Evolutionary conservation across 495 filamentous ascomycete genomes (phyloP).

Genomic region (Annulohypoxylon moriforme): DNA sequence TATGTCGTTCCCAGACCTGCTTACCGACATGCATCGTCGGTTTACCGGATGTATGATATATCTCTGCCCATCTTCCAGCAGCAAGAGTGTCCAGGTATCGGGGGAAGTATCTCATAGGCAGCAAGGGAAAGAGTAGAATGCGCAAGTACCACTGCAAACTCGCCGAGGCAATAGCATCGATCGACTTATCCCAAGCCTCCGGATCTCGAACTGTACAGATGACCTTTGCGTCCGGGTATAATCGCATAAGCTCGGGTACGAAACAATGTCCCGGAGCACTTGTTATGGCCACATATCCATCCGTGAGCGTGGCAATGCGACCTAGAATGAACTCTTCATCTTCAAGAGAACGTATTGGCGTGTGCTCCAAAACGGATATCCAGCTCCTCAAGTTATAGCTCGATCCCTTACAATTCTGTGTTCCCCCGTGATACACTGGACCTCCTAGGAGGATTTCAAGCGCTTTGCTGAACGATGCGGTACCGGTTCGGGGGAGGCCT

Average conservation of each 20-base stretch:
- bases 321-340: slow-evolving; percentile 37
- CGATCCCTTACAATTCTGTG: slow-evolving; percentile 42
- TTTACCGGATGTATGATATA: slow-evolving; percentile 30
- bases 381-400: slow-evolving; percentile 43
- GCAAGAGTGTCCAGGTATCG: slow-evolving; percentile 35
- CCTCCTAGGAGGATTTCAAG: slow-evolving; percentile 56
- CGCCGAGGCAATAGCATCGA: slow-evolving; percentile 39
- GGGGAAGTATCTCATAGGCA: slow-evolving; percentile 37
- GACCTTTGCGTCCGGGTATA: slow-evolving; percentile 53
- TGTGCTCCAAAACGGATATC: slow-evolving; percentile 41
- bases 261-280: slow-evolving; percentile 46
- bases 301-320: slow-evolving; percentile 35
- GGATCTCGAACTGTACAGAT: slow-evolving; percentile 51
- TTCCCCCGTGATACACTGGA: slow-evolving; percentile 53
- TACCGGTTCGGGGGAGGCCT: slow-evolving; percentile 60
- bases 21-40: slow-evolving; percentile 24
- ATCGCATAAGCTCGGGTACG: slow-evolving; percentile 47
- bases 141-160: slow-evolving; percentile 42
- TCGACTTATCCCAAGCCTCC: slow-evolving; percentile 48
- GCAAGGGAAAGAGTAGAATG: slow-evolving; percentile 24
- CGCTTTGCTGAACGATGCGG: slow-evolving; percentile 59
- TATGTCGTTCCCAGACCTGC: slow-evolving; percentile 40
- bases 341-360: slow-evolving; percentile 32
- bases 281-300: slow-evolving; percentile 50
- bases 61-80: slow-evolving; percentile 38